Evolutionary conservation across 768 basidiomycete species (phyloP).

Genomic region (Agaricus sinodeliciosus): DNA sequence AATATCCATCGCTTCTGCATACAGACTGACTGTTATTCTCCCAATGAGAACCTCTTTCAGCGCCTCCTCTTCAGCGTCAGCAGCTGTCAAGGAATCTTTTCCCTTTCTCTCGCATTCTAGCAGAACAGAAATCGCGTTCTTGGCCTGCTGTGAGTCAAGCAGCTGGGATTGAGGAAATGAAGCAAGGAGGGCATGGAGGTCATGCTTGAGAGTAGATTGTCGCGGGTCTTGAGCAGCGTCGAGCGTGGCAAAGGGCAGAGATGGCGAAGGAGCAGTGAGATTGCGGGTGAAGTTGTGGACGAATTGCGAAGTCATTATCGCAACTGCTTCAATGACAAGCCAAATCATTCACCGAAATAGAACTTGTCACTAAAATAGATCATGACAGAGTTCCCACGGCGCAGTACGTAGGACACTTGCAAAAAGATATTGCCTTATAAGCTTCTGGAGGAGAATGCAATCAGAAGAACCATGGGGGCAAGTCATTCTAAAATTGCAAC

Average conservation of each 20-base stretch:
- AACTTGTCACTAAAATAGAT: not conserved
- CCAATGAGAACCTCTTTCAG: conserved; percentile 38
- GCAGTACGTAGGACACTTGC: too few relatives aligned
- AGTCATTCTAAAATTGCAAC: too few relatives aligned
- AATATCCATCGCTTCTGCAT: conserved; percentile 57
- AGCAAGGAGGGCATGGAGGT: conserved; percentile 30
- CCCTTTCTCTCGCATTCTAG: conserved; percentile 19
- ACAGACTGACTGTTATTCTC: conserved; percentile 50
- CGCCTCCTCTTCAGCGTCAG: conserved; percentile 28
- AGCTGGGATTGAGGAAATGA: conserved; percentile 24
- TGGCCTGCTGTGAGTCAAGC: conserved; percentile 21
- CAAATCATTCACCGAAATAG: not conserved
- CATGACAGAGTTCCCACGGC: too few relatives aligned
- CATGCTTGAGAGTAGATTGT: conserved; percentile 19
- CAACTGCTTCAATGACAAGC: not conserved
- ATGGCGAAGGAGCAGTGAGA: conserved; percentile 20
- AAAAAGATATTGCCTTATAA: too few relatives aligned
- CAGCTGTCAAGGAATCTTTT: not conserved
- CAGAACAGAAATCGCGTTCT: conserved; percentile 20
- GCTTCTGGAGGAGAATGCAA: too few relatives aligned
- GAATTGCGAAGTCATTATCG: conserved; percentile 32
- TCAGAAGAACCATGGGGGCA: too few relatives aligned
- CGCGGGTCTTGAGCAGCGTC: not conserved
- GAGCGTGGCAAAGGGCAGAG: conserved; percentile 12
- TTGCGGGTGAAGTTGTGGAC: conserved; percentile 30